phyloP scores from a whole-genome alignment of 768 basidiomycete species.

The Scleroderma bovista region DNA sequence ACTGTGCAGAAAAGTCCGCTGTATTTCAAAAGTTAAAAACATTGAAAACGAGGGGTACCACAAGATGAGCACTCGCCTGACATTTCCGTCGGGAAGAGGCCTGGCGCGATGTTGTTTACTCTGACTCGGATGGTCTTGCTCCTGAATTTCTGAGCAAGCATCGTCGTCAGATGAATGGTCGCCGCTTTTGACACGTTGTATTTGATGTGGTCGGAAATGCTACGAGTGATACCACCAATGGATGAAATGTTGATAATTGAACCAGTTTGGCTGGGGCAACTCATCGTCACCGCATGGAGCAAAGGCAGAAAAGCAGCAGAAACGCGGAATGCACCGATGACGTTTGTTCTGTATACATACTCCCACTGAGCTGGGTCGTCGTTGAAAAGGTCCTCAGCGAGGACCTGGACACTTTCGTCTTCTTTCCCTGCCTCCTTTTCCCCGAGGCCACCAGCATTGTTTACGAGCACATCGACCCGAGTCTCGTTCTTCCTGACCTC shows the following conservation, averaged over 20 bases:
- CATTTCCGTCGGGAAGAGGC: conserved; percentile 35
- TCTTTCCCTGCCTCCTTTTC: conserved; percentile 20
- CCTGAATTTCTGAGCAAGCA: conserved; percentile 33
- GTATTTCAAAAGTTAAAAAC: too few relatives aligned
- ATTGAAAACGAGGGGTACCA: too few relatives aligned
- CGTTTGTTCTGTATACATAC: conserved; percentile 29
- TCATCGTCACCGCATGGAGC: conserved; percentile 30
- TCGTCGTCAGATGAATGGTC: conserved; percentile 28
- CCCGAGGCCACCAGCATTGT: conserved; percentile 59
- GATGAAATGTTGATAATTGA: conserved; percentile 39
- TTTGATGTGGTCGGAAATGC: conserved; percentile 37
- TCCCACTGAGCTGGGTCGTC: conserved; percentile 23
- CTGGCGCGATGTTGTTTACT: conserved; percentile 33
- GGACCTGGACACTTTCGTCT: conserved; percentile 20
- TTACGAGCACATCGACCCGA: conserved; percentile 63
- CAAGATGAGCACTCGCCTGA: too few relatives aligned
- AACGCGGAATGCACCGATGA: conserved; percentile 35
- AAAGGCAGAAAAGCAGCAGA: conserved; percentile 42
- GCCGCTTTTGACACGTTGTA: conserved; percentile 42
- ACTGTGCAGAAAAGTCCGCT: conserved; percentile 14
- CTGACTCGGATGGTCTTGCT: conserved; percentile 27
- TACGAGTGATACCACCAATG: conserved; percentile 37
- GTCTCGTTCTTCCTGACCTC: neutral
- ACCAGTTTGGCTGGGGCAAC: conserved; percentile 24
- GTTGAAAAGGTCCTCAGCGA: conserved; percentile 25